Conservation (phyloP, 441 rosid genomes). For the Omphalea diandra region DNA sequence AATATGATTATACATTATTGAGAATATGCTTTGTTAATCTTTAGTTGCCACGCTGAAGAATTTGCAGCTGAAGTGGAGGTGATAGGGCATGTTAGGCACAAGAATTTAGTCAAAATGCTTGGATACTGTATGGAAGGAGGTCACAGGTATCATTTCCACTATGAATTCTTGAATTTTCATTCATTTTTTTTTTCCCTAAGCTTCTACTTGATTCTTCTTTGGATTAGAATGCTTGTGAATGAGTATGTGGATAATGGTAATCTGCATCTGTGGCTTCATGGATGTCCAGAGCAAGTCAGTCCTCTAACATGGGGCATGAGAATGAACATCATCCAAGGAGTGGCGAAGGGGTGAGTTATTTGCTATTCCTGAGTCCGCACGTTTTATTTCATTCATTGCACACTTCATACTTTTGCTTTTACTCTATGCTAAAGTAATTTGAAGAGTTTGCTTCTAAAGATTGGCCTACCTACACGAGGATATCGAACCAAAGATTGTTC, state of each 20-base stretch:
- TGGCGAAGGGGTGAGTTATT: conserved; percentile 55
- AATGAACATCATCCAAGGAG: conserved; percentile 61
- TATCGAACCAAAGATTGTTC: conserved; percentile 52
- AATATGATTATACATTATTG: not conserved
- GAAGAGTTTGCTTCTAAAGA: conserved; percentile 34
- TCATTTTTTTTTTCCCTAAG: too few species aligned
- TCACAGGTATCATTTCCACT: conserved; percentile 27
- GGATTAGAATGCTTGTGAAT: too few species aligned
- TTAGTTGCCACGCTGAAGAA: conserved; percentile 44
- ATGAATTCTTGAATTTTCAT: not conserved
- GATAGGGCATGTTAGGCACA: conserved; percentile 51
- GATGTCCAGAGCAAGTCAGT: conserved; percentile 32
- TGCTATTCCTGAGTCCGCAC: not conserved
- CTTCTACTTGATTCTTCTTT: conserved; percentile 5
- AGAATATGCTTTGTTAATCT: conserved; percentile 10
- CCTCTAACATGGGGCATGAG: conserved; percentile 58
- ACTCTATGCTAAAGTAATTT: too few species aligned
- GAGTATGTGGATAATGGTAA: conserved; percentile 66
- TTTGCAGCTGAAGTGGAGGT: conserved; percentile 46
- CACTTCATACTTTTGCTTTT: not conserved
- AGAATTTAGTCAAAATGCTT: conserved; percentile 34
- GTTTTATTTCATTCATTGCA: not conserved
- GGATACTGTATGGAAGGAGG: conserved; percentile 26
- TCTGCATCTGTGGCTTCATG: conserved; percentile 75
- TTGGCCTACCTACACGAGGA: conserved; percentile 75